A percentile compares a stretch with the other conserved stretches of the same genome.
These are phyloP conservation scores for Ophiocordyceps camponoti-rufipedis DNA, from an alignment of 2,329 filamentous ascomycete genomes.

Conservation along the genomic window DNA sequence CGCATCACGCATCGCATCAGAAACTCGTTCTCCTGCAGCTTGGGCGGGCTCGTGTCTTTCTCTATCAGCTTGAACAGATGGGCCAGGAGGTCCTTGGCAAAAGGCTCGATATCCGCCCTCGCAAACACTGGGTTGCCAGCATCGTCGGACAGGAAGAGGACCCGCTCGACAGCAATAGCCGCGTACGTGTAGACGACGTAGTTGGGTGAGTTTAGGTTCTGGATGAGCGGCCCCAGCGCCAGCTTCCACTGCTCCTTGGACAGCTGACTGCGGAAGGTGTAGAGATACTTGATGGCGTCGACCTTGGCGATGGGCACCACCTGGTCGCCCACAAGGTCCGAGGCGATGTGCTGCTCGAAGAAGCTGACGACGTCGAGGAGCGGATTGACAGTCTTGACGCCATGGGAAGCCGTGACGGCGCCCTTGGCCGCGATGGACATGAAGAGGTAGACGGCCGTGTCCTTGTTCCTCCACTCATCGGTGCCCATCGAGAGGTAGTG, in stretches of 20 bases:
- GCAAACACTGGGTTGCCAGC: slow-evolving; percentile 63
- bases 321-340: slow-evolving; percentile 56
- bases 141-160: slow-evolving; percentile 66
- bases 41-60: slow-evolving; percentile 66
- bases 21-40: slow-evolving; percentile 97
- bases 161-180: slow-evolving; percentile 87
- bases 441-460: slow-evolving; percentile 95
- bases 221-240: slow-evolving; percentile 76
- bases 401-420: slow-evolving; percentile 67
- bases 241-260: slow-evolving; percentile 83
- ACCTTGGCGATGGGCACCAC: slow-evolving; percentile 82
- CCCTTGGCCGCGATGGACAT: slow-evolving; percentile 88
- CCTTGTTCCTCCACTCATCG: slow-evolving; percentile 89
- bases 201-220: slow-evolving; percentile 75
- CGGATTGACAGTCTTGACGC: slow-evolving; percentile 80
- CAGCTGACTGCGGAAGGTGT: slow-evolving; percentile 89
- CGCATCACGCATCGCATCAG: slow-evolving; percentile 98
- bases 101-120: slow-evolving; percentile 57
- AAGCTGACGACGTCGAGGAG: slow-evolving; percentile 82
- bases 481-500: slow-evolving; percentile 70
- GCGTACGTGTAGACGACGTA: slow-evolving; percentile 98
- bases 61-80: slow-evolving; percentile 88
- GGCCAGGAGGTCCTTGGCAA: slow-evolving; percentile 70
- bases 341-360: slow-evolving; percentile 81
- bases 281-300: slow-evolving; percentile 94